Evolutionary conservation across 2,329 filamentous ascomycete species (phyloP), one percentile per base, ranked within the genome.

Genomic region (Huntiella bhutanensis): DNA sequence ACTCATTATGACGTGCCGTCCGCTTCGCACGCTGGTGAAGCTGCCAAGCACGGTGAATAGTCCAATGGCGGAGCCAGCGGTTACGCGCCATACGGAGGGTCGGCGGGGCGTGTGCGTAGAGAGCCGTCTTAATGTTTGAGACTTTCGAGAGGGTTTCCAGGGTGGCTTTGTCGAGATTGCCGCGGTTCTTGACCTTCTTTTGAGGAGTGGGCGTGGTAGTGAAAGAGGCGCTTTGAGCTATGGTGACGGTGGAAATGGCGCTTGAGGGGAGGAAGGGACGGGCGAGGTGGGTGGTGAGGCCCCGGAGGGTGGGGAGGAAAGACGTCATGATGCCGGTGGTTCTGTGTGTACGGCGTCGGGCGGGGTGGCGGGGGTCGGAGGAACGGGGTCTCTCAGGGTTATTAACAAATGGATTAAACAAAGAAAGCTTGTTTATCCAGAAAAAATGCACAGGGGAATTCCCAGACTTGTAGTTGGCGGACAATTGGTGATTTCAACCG

Each of bases 41-140:
- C 56, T 83, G 71, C 85, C 87, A 96, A 16, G 88, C 88, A 55
- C 91, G 86, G 69, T 96, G 87, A 62, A 98, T 96, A 44, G 91
- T 96, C 91, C 91, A 98, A 70, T 98, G 91, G 41, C 91, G 83
- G 53, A 98, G 77, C 62, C 77, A 74, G 48, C 91, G 79, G 62
- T 81, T 82, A 55, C 88, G 85, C 36, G 77, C 85, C 73, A 96
- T 87, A 56, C 85, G 81, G 53, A 98, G 74, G 1, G 91, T 87
- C 0, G 73, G 65, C 4, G 71, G 71, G 1, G 68, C 65, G n/a
- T 59, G 60, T 28, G 67, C 66, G 54, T 68, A 68, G 59, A 69
- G 67, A 51, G 68, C 66, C 44, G 62, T 56, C 49, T 62, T 64
- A 49, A 71, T 60, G 49, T 63, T 65, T 43, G 58, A 52, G 55